Evolutionary conservation across 768 basidiomycete species (phyloP).

Genomic region (Tubosaeta sp.): DNA sequence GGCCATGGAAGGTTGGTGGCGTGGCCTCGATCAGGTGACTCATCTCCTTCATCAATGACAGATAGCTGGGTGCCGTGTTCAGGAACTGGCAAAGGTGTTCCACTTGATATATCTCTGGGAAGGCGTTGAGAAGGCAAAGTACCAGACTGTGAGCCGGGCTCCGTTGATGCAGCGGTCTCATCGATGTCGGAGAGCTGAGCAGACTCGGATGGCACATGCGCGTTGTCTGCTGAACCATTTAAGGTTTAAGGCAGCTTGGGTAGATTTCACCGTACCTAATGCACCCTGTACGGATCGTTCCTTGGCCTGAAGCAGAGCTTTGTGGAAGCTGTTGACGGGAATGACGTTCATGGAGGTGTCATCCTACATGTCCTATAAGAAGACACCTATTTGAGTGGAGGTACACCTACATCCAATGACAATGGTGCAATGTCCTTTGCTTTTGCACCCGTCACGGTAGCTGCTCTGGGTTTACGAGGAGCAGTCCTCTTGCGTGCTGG

Average conservation of each 20-base stretch:
- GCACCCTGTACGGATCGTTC: constrained; percentile 11
- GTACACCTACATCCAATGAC: constrained; percentile 43
- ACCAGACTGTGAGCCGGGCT: constrained; percentile 1
- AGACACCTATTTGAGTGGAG: not conserved
- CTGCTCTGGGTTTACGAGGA: constrained; percentile 47
- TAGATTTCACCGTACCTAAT: not conserved
- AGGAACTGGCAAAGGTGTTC: constrained; percentile 19
- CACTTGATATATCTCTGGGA: not conserved
- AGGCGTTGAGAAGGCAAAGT: not conserved
- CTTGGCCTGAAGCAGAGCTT: constrained; percentile 38
- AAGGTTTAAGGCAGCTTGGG: not conserved
- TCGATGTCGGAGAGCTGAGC: constrained; percentile 6
- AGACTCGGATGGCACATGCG: not conserved
- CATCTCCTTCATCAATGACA: constrained; percentile 70
- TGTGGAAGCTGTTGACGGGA: constrained; percentile 45
- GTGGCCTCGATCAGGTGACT: constrained; percentile 41
- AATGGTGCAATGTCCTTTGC: constrained; percentile 37
- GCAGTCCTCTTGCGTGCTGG: constrained; percentile 68
- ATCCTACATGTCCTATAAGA: constrained; percentile 30
- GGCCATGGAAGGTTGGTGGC: constrained; percentile 1
- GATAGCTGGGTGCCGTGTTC: constrained; percentile 49
- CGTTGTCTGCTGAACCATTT: not conserved
- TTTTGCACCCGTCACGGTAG: constrained; percentile 38
- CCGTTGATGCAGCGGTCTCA: constrained; percentile 3
- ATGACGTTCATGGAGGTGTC: constrained; percentile 33